Evolutionary conservation across 2,329 filamentous ascomycete species (phyloP).

Genomic region (Colletotrichum limetticola): DNA sequence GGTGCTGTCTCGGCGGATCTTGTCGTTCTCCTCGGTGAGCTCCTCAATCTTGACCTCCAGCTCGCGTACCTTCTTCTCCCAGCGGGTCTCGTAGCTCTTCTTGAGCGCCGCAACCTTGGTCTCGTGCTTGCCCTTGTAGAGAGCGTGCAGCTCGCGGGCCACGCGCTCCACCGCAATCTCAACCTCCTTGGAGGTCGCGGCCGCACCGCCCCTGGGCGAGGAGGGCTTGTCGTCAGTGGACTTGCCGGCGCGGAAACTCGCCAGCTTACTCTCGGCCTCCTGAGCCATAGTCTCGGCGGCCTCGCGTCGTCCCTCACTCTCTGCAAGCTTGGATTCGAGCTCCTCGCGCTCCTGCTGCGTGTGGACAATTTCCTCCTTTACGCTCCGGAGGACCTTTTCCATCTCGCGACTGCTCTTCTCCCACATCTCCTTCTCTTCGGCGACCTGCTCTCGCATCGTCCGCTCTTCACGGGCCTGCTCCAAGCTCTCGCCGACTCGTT

Average conservation of each 20-base stretch:
- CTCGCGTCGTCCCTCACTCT: constrained; percentile 78
- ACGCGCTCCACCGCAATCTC: constrained; percentile 90
- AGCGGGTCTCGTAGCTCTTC: constrained; percentile 84
- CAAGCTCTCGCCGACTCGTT: constrained; percentile 86
- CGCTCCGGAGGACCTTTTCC: constrained; percentile 81
- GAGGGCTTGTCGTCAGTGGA: constrained; percentile 55
- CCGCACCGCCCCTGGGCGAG: constrained; percentile 39
- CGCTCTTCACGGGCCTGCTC: constrained; percentile 86
- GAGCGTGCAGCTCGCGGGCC: constrained; percentile 88
- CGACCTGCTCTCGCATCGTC: constrained; percentile 74
- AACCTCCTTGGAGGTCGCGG: constrained; percentile 68
- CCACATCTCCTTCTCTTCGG: constrained; percentile 83
- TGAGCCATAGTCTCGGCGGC: constrained; percentile 80
- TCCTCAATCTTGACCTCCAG: constrained; percentile 78
- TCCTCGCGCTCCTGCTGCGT: constrained; percentile 85
- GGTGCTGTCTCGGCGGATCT: constrained; percentile 74
- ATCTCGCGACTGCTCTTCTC: constrained; percentile 88
- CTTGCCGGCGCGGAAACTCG: constrained; percentile 75
- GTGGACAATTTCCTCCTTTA: constrained; percentile 83
- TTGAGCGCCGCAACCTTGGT: constrained; percentile 93
- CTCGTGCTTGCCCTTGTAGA: constrained; percentile 98
- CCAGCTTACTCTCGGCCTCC: constrained; percentile 80
- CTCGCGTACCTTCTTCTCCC: constrained; percentile 87
- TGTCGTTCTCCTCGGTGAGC: constrained; percentile 79
- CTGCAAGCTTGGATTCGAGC: constrained; percentile 79